Evolutionary conservation across 805 yeast species (phyloP).

Genomic region (Teunomyces funiuensis): DNA sequence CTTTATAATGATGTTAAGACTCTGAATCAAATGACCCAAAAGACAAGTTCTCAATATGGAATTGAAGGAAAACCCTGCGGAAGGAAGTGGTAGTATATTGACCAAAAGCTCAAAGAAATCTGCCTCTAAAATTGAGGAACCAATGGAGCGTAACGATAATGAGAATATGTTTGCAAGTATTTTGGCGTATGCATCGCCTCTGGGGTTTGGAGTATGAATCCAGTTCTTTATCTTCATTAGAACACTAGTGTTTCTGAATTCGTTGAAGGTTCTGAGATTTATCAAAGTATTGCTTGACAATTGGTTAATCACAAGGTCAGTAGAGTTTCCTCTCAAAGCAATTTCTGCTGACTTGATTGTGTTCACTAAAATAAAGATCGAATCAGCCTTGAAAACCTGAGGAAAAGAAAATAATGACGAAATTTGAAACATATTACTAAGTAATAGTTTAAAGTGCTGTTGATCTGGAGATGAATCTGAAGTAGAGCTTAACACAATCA

Average conservation of each 20-base stretch:
- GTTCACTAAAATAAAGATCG: constrained; percentile 44
- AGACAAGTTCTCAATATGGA: constrained; percentile 50
- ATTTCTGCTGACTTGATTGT: constrained; percentile 68
- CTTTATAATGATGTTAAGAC: constrained; percentile 21
- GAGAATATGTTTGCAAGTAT: constrained; percentile 34
- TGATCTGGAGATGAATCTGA: constrained; percentile 16
- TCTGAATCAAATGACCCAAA: constrained; percentile 53
- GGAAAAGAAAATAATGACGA: constrained; percentile 40
- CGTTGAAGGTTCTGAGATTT: constrained; percentile 51
- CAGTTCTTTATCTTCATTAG: constrained; percentile 37
- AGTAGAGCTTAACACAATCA: constrained; percentile 22
- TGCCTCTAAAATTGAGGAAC: constrained; percentile 34
- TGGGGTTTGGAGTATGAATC: constrained; percentile 27
- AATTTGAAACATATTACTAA: constrained; percentile 36
- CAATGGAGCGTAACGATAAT: constrained; percentile 32
- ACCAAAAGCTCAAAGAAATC: constrained; percentile 58
- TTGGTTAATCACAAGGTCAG: constrained; percentile 50
- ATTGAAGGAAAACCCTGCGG: constrained; percentile 45
- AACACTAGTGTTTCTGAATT: constrained; percentile 36
- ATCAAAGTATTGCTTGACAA: constrained; percentile 62
- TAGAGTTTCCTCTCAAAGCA: constrained; percentile 52
- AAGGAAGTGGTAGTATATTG: constrained; percentile 48
- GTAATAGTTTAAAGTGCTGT: constrained; percentile 26
- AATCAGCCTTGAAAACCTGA: constrained; percentile 34
- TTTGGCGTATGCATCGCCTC: constrained; percentile 32